Evolutionary conservation across 139 green algal genomes (phyloP), one percentile per base, ranked within the genome.

Genomic region (Volvox africanus): DNA sequence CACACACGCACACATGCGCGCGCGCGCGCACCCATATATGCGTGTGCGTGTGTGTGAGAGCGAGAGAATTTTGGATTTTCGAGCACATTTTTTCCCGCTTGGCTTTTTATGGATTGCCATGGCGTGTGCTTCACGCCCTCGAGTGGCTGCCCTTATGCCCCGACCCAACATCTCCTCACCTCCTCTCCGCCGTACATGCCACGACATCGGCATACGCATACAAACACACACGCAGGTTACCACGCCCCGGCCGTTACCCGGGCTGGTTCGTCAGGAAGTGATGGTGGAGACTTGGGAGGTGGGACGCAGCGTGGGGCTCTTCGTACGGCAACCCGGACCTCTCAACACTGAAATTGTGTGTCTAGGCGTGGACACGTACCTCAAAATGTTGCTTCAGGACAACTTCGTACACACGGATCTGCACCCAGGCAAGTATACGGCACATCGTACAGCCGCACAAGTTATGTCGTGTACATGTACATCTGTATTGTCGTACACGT

Each of bases 341-440:
- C 87, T 96, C 88, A 97, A 98, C 94, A 95, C 94, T 17, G 86
- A 94, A 11, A 94, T 98, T 28, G 97, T 99, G 92, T 93, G 92
- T 30, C 91, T 98, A 71, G 97, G 97, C 0, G 91, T 98, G 87
- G 94, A 97, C 90, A 96, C 93, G 14, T 99, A 98, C 95, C 92
- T 99, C 37, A 96, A 98, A 90, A 99, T 99, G 97, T 92, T 99
- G 86, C 93, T 99, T 69, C 87, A 89, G 21, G 96, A 99, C 94
- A 99, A 99, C 94, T 97, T 99, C 67, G 94, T 99, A 2, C 97
- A 99, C 93, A 97, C 97, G 1, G 98, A 99, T 94, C 90, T 99
- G 93, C 97, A 98, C 91, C 97, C 98, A 22, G 97, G 90, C 91
- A 55, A 9, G 44, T 55, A 9, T 55, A 55, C 44, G 44, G 9